Conservation (phyloP, 1,139 yeast species). For the Saccharomycopsis hybrid region DNA sequence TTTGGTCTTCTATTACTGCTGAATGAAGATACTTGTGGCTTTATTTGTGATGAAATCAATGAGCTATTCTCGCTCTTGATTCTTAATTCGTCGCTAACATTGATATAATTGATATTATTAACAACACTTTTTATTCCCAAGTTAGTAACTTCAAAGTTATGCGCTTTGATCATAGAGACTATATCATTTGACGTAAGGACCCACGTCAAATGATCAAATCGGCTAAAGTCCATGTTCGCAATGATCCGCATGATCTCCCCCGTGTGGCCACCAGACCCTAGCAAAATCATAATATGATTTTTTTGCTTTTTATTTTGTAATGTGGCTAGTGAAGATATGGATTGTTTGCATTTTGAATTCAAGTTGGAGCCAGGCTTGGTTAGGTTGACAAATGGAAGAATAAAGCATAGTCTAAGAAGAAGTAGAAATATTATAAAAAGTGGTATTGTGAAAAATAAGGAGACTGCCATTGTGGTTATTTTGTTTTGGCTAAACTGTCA, state of each 20-base stretch:
- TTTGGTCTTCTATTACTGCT: no score
- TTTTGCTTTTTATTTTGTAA: neutral
- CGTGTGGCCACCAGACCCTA: constrained; percentile 93
- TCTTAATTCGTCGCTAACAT: neutral
- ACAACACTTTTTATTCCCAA: neutral
- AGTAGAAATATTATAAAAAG: constrained; percentile 4
- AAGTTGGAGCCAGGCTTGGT: neutral
- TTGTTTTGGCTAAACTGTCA: no score
- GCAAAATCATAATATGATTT: constrained; percentile 45
- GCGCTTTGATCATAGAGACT: constrained; percentile 9
- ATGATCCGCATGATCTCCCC: constrained; percentile 85
- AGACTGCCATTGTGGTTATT: no score
- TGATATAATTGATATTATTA: neutral
- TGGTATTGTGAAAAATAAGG: no score
- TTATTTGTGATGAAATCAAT: neutral
- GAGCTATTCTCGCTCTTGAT: neutral
- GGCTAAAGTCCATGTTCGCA: constrained; percentile 32
- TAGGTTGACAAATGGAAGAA: constrained; percentile 12
- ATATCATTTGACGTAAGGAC: constrained; percentile 22
- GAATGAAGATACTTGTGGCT: no score
- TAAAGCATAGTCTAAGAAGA: constrained; percentile 10
- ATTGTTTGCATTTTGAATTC: no score
- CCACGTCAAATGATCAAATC: constrained; percentile 27
- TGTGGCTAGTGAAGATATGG: no score
- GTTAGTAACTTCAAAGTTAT: neutral